A percentile compares a stretch with the other conserved stretches of the same genome.
These are phyloP conservation scores for Chimonanthus praecox DNA, from an alignment of 164 flowering plant genomes.

Conservation along the genomic window DNA sequence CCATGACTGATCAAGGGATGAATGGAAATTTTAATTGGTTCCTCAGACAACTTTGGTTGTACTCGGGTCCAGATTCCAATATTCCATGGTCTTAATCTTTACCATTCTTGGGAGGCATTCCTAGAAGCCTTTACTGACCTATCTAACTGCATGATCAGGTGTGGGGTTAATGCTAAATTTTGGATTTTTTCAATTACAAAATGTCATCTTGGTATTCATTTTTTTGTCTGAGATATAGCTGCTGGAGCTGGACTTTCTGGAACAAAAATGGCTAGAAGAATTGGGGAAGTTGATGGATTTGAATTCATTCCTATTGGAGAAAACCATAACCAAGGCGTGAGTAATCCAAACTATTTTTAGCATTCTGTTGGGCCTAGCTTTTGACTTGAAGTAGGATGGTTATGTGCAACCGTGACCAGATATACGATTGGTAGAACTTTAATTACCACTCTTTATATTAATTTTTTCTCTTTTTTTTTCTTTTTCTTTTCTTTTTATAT, in stretches of 20 bases:
- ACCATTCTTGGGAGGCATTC: background rate
- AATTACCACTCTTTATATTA: background rate
- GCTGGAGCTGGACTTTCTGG: slow-evolving; percentile 99
- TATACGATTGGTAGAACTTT: background rate
- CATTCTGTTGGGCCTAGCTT: background rate
- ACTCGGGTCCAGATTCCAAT: background rate
- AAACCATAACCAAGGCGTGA: slow-evolving; percentile 88
- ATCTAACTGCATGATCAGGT: too few relatives aligned
- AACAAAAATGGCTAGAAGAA: slow-evolving; percentile 93
- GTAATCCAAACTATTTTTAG: slow-evolving; percentile 21
- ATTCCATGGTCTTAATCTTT: background rate
- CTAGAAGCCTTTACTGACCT: background rate
- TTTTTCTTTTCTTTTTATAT: slow-evolving; percentile 3
- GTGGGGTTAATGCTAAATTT: background rate
- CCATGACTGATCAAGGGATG: too few relatives aligned
- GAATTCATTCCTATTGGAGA: slow-evolving; percentile 85
- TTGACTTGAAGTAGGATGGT: background rate
- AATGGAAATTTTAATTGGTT: background rate
- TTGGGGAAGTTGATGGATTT: slow-evolving; percentile 84
- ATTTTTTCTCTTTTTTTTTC: slow-evolving; percentile 9
- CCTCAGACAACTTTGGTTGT: background rate
- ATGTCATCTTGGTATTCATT: background rate
- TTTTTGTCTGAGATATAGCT: slow-evolving; percentile 38
- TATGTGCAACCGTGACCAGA: background rate
- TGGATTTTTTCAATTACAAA: background rate